A percentile compares a stretch with the other conserved stretches of the same genome.
Conservation (phyloP, 441 rosid genomes). For the Melastoma candidum region DNA sequence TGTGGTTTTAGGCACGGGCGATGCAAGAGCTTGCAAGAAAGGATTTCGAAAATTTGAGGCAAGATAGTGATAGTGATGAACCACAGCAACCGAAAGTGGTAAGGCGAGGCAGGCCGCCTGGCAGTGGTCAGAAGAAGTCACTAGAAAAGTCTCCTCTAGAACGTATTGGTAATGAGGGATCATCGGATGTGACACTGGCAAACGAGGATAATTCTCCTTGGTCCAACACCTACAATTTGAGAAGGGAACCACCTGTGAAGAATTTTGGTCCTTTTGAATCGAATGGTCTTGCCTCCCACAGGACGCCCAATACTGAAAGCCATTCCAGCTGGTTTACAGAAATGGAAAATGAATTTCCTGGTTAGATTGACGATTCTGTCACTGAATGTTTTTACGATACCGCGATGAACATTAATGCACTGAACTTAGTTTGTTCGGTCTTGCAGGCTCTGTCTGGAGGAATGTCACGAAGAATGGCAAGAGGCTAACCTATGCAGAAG, state of each 20-base stretch:
- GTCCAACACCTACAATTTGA: constrained; percentile 43
- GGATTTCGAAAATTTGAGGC: constrained; percentile 71
- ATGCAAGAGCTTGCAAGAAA: constrained; percentile 73
- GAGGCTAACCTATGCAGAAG: constrained; percentile 55
- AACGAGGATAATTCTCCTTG: constrained; percentile 32
- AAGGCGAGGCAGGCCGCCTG: constrained; percentile 87
- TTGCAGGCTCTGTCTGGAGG: constrained; percentile 65
- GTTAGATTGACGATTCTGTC: neutral
- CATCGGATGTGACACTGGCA: constrained; percentile 52
- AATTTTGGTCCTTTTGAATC: constrained; percentile 37
- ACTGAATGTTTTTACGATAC: constrained; percentile 3
- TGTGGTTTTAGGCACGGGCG: constrained; percentile 45
- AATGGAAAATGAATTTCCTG: constrained; percentile 35
- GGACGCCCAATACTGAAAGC: constrained; percentile 33
- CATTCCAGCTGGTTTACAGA: constrained; percentile 39
- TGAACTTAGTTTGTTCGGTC: constrained; percentile 3
- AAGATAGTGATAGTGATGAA: constrained; percentile 69
- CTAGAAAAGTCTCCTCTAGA: constrained; percentile 41
- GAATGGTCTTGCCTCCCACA: constrained; percentile 26
- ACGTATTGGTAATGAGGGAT: constrained; percentile 34
- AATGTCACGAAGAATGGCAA: constrained; percentile 64
- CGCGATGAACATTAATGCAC: constrained; percentile 2
- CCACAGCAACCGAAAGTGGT: constrained; percentile 38
- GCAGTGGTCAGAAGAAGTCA: constrained; percentile 44
- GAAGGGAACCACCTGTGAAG: constrained; percentile 36